Evolutionary conservation across 1,284 basidiomycete genomes (phyloP).

Genomic region (Ceratobasidium sp.): DNA sequence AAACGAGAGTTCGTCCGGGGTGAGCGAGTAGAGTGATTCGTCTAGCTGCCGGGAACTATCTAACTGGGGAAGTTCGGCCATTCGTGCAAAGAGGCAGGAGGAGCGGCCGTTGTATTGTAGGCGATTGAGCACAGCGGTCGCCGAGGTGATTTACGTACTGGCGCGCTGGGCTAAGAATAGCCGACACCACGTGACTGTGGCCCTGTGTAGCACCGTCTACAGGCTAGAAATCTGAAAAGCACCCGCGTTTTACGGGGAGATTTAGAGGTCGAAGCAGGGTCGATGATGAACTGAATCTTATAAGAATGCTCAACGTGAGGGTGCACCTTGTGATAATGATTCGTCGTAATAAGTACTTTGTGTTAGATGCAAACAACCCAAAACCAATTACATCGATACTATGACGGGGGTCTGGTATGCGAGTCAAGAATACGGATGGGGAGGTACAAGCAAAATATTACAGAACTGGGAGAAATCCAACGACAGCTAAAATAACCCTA

Average conservation of each 20-base stretch:
- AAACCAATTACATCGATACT: constrained; percentile 3
- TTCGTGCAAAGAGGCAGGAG: background rate
- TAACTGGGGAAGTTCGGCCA: background rate
- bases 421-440: background rate
- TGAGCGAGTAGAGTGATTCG: constrained; percentile 47
- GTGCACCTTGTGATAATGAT: background rate
- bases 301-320: too few species aligned
- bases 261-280: too few species aligned
- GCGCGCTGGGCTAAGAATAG: too few species aligned
- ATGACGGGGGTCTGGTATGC: background rate
- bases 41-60: background rate
- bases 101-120: background rate
- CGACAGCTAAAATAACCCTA: constrained; percentile 7
- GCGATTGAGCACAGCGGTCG: background rate
- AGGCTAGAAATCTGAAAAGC: too few species aligned
- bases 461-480: constrained; percentile 14
- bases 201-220: too few species aligned
- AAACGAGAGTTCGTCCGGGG: constrained; percentile 57
- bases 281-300: too few species aligned
- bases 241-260: too few species aligned
- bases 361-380: background rate
- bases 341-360: background rate
- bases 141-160: too few species aligned
- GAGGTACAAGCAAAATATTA: constrained; percentile 11
- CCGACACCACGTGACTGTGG: too few species aligned